Base-by-base conservation (phyloP, 495 filamentous ascomycete genomes). In the Xylaria flabelliformis region DNA sequence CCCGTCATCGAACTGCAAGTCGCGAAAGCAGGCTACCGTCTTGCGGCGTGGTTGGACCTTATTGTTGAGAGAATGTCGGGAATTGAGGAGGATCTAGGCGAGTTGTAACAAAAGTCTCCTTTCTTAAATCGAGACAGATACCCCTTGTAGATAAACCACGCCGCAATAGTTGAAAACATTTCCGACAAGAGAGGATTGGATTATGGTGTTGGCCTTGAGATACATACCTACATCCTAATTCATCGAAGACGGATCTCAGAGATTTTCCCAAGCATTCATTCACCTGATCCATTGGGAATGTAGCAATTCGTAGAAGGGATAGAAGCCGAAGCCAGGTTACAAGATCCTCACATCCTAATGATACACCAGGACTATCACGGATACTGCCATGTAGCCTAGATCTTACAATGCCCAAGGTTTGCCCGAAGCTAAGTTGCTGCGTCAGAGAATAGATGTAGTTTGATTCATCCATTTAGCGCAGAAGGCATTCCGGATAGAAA, bases 1-100 rank as follows among this genome's bases (percentile, higher is more conserved):
- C 87, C 86, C 24, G 86, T 91, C 58, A 84, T 96, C 51, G 89
- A 95, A 82, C 72, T 89, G 73, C 89, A 93, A 80, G 86, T 97
- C 75, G 93, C 92, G 3, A 91, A 89, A 77, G 92, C 89, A 12
- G 92, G 92, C 13, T 94, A 90, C 74, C 87, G 92, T 29, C 77
- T 93, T 64, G 90, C 87, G 9, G 84, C 84, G 26, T 91, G 85
- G 89, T 75, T 91, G 69, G 88, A 91, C 73, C 74, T 83, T 69
- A 88, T 90, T 64, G 81, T 77, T n/a, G 72, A 80, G n/a, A 74
- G 63, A 10, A 73, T 69, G 32, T 75, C 74, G 41, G 62, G 70
- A 48, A 24, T 19, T 70, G 51, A 44, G 55, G 44, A 63, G 21
- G 56, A 62, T 67, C 13, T 69, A 15, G 76, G 72, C 41, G 78